Conservation (phyloP, 2,329 filamentous ascomycete genomes). For the Arachnopeziza araneosa region DNA sequence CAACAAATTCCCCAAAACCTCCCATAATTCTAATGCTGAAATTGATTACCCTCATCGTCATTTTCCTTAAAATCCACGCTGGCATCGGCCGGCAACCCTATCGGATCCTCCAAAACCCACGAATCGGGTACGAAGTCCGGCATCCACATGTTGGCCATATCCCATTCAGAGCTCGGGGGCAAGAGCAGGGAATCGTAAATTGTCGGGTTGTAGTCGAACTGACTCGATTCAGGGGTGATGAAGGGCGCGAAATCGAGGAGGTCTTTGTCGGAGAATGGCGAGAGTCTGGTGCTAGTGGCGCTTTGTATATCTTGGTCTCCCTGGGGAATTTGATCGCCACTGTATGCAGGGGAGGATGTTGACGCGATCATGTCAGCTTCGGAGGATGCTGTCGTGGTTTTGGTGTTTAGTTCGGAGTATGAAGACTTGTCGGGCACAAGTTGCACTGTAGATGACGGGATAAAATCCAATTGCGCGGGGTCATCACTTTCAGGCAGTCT, state of each 20-base stretch:
- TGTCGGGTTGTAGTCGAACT: slow-evolving; percentile 9
- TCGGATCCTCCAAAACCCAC: not conserved
- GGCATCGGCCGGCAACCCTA: not conserved
- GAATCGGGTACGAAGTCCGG: not conserved
- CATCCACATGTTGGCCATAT: slow-evolving; percentile 8
- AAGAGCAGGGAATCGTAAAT: slow-evolving; percentile 8
- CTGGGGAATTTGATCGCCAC: slow-evolving; percentile 5
- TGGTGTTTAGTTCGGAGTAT: not conserved
- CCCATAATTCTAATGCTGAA: too few relatives aligned
- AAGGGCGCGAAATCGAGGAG: slow-evolving; percentile 16
- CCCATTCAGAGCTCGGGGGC: slow-evolving; percentile 9
- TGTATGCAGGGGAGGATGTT: not conserved
- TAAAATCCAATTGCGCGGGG: slow-evolving; percentile 2
- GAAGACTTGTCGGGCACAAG: not conserved
- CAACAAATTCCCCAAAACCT: too few relatives aligned
- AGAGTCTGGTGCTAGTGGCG: slow-evolving; percentile 2
- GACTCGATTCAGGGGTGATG: slow-evolving; percentile 6
- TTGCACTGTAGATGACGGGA: not conserved
- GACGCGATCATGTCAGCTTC: not conserved
- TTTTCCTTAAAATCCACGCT: too few relatives aligned
- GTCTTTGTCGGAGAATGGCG: slow-evolving; percentile 2
- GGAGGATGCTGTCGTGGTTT: not conserved
- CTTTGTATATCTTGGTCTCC: slow-evolving; percentile 4
- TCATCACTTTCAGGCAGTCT: slow-evolving; percentile 6
- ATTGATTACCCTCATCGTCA: too few relatives aligned